Evolutionary conservation across 2,329 filamentous ascomycete species (phyloP).

Genomic region (Ophiosphaerella narmari): DNA sequence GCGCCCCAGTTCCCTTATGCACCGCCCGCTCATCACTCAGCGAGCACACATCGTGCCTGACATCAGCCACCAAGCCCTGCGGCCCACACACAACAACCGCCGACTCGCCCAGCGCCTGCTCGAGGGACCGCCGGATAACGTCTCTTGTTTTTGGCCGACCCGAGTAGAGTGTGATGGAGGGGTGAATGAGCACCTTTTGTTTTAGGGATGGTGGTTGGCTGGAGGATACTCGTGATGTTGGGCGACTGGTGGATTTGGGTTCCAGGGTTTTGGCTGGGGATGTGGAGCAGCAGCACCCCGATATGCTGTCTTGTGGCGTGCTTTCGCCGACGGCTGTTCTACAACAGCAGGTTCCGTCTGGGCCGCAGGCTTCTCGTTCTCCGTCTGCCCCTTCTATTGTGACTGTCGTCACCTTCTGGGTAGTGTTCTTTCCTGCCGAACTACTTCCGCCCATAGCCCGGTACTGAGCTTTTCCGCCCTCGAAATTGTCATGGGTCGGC

Average conservation of each 20-base stretch:
- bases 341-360: constrained; percentile 54
- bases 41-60: constrained; percentile 59
- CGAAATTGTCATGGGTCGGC: background rate
- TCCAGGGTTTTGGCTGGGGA: background rate
- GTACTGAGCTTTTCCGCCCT: constrained; percentile 26
- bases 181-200: constrained; percentile 33
- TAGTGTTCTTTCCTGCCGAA: constrained; percentile 20
- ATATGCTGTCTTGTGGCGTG: constrained; percentile 32
- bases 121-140: constrained; percentile 61
- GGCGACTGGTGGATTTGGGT: constrained; percentile 6
- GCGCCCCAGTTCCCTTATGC: constrained; percentile 69
- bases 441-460: constrained; percentile 22
- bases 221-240: constrained; percentile 16
- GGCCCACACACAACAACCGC: constrained; percentile 68
- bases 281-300: constrained; percentile 22
- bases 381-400: constrained; percentile 7
- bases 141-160: constrained; percentile 58
- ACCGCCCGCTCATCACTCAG: constrained; percentile 69
- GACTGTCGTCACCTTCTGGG: constrained; percentile 25
- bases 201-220: constrained; percentile 12
- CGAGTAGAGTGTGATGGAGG: constrained; percentile 46
- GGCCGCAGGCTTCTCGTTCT: constrained; percentile 12
- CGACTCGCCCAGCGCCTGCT: constrained; percentile 65
- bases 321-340: constrained; percentile 50
- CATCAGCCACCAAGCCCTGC: constrained; percentile 58